Evolutionary conservation across 345 rosid species (phyloP).

Genomic region (Zanthoxylum bungeanum): DNA sequence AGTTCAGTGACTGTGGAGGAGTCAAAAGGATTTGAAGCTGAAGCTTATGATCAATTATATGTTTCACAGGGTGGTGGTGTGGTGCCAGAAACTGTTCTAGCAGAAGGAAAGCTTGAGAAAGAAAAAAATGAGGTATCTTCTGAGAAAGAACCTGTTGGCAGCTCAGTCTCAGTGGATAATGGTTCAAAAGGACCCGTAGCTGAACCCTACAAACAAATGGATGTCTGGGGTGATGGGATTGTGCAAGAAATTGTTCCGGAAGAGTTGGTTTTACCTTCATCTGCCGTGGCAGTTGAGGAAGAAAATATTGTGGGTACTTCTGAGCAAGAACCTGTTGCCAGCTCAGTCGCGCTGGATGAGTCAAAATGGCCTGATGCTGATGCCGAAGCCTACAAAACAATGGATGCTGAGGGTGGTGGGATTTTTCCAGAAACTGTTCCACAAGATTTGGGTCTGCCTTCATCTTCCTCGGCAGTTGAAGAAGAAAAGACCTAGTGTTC

Average conservation of each 20-base stretch:
- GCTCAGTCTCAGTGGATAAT: neutral
- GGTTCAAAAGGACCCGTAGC: neutral
- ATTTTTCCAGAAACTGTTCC: slow-evolving; percentile 12
- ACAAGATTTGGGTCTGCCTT: slow-evolving; percentile 15
- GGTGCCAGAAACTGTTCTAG: slow-evolving; percentile 19
- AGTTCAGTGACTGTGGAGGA: slow-evolving; percentile 1
- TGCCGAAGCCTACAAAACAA: slow-evolving; percentile 5
- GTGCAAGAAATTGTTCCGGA: slow-evolving; percentile 5
- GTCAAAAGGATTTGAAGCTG: slow-evolving; percentile 5
- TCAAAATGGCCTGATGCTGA: slow-evolving; percentile 2
- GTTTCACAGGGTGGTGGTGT: slow-evolving; percentile 13
- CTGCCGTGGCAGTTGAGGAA: slow-evolving; percentile 9
- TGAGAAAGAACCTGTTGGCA: neutral
- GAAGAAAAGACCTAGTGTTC: slow-evolving; percentile 15
- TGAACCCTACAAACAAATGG: neutral
- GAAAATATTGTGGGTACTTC: slow-evolving; percentile 4
- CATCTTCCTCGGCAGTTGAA: neutral
- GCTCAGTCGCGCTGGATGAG: neutral
- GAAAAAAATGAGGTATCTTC: slow-evolving; percentile 4
- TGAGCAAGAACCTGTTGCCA: slow-evolving; percentile 2
- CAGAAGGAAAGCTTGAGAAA: slow-evolving; percentile 10
- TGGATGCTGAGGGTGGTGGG: slow-evolving; percentile 21
- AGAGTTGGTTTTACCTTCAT: slow-evolving; percentile 7
- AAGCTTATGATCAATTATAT: slow-evolving; percentile 5
- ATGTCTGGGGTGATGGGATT: neutral